A percentile compares a stretch with the other conserved stretches of the same genome.
These are phyloP conservation scores for Saccharomyces eubayanus DNA, from an alignment of 805 yeast species.

Conservation along the genomic window DNA sequence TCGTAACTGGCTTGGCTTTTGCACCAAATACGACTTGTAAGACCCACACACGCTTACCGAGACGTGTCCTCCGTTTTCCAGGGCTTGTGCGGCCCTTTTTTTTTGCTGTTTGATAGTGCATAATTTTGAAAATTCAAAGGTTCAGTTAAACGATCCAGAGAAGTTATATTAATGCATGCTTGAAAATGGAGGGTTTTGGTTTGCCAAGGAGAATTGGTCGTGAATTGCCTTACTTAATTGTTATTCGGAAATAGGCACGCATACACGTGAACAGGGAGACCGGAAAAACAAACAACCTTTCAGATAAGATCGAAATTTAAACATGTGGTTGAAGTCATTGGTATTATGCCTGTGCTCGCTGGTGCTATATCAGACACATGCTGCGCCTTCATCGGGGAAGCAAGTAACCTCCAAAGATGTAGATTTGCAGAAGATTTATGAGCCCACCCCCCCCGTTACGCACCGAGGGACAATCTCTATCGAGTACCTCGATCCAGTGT, in stretches of 20 bases:
- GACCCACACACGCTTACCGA: neutral
- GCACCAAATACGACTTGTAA: constrained; percentile 23
- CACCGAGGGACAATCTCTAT: constrained; percentile 21
- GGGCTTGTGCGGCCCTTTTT: constrained; percentile 1
- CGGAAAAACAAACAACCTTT: neutral
- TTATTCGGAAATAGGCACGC: neutral
- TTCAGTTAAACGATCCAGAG: neutral
- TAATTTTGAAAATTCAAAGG: neutral
- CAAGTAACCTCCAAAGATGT: constrained; percentile 4
- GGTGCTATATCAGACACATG: neutral
- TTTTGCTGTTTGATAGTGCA: constrained; percentile 1
- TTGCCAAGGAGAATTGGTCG: neutral
- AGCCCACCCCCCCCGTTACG: constrained; percentile 29
- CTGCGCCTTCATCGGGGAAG: constrained; percentile 3
- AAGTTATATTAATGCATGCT: neutral
- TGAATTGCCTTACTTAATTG: neutral
- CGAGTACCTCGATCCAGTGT: constrained; percentile 19
- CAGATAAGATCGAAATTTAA: neutral
- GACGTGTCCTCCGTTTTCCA: constrained; percentile 1
- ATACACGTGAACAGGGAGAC: neutral
- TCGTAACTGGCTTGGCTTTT: constrained; percentile 30
- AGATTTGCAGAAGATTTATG: constrained; percentile 15
- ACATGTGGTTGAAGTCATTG: constrained; percentile 1
- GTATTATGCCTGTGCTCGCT: neutral
- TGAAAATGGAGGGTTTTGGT: neutral